These are phyloP conservation scores for Erodium texanum DNA, from an alignment of 441 rosid species.

Conservation along the genomic window DNA sequence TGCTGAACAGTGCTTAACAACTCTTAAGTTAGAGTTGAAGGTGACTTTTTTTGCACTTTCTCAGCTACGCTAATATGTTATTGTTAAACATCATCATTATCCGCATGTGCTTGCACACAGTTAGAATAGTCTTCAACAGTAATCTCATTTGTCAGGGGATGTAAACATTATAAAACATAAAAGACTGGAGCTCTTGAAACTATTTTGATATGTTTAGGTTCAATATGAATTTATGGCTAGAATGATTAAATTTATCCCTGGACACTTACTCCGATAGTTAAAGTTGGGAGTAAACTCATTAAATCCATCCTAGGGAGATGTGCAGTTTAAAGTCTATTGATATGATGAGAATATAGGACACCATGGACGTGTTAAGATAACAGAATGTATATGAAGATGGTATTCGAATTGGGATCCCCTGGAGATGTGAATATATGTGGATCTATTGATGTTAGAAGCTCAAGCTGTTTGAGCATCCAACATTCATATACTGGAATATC, in stretches of 20 bases:
- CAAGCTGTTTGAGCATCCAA: neutral
- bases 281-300: neutral
- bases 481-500: too few relatives aligned
- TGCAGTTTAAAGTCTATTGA: neutral
- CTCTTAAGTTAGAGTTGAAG: conserved; percentile 73
- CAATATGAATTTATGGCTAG: neutral
- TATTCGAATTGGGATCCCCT: too few relatives aligned
- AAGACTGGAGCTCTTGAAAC: neutral
- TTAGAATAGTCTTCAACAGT: neutral
- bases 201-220: neutral
- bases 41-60: conserved; percentile 29
- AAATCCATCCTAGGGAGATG: too few relatives aligned
- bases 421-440: too few relatives aligned
- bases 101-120: neutral
- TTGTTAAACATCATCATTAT: too few relatives aligned
- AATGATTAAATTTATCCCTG: neutral
- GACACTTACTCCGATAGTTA: neutral
- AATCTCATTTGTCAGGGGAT: neutral
- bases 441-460: too few relatives aligned
- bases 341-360: neutral
- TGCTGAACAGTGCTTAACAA: conserved; percentile 74
- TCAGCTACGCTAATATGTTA: neutral
- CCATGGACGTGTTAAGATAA: neutral
- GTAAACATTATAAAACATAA: conserved; percentile 1
- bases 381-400: neutral